phyloP scores from a whole-genome alignment of 306 rosid genomes.

The Vigna reflexopilosa region DNA sequence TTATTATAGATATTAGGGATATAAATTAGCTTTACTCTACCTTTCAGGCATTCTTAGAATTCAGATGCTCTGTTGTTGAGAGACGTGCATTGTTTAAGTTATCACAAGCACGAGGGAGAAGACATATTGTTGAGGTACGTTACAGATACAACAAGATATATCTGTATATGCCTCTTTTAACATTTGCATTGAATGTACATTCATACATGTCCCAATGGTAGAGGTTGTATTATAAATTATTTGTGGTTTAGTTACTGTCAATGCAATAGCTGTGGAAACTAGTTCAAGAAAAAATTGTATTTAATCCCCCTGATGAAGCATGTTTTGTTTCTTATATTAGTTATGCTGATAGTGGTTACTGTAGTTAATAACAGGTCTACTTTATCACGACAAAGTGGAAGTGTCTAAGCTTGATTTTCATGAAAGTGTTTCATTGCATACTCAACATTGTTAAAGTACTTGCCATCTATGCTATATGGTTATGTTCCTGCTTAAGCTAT shows the following conservation, averaged over 20 bases:
- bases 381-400: too few species aligned
- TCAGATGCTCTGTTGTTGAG: conserved; percentile 90
- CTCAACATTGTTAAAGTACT: not conserved
- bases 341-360: too few species aligned
- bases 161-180: not conserved
- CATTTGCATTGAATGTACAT: not conserved
- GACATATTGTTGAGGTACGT: conserved; percentile 87
- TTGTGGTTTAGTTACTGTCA: conserved; percentile 8
- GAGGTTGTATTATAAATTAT: not conserved
- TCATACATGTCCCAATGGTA: not conserved
- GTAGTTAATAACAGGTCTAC: too few species aligned
- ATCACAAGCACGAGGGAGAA: conserved; percentile 81
- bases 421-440: not conserved
- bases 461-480: not conserved
- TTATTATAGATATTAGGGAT: too few species aligned
- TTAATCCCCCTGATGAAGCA: not conserved
- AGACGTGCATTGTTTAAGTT: conserved; percentile 91
- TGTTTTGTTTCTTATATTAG: not conserved
- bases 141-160: conserved; percentile 2
- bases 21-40: not conserved
- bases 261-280: not conserved
- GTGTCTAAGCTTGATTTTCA: too few species aligned
- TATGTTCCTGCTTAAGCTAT: not conserved
- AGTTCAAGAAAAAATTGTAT: not conserved
- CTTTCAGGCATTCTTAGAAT: conserved; percentile 83